Evolutionary conservation across 345 rosid genomes (phyloP), one percentile per base, ranked within the genome.

Genomic region (Arabis alpina): DNA sequence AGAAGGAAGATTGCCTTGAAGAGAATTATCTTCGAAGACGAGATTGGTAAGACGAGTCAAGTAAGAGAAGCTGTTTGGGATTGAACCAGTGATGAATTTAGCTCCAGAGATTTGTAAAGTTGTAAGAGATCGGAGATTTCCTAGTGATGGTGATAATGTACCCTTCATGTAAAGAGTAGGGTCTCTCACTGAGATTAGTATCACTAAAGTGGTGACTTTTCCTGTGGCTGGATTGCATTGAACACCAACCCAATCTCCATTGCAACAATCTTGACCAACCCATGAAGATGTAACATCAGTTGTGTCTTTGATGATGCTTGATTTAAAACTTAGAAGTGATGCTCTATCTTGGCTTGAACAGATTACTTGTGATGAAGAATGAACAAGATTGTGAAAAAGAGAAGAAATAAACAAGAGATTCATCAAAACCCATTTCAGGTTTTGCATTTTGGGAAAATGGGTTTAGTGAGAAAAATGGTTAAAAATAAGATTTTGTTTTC

Each of bases 181-280:
- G 36, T 85, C 96, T 43, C 76, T 82, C 0, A 62, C 79, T 0
- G 91, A 67, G 27, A 79, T 78, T 77, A 66, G 87, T 64, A 93
- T 64, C 37, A 77, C 80, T 80, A 93, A 73, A 5, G 28, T 24
- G 53, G 86, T 81, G 73, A 93, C 96, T 72, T 86, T 82, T 11
- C 97, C 97, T 0, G 91, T 85, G 16, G 80, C 82, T 1, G 83
- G 76, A 68, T 85, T 79, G 66, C 98, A 93, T 68, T 76, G 79
- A 63, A 93, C 90, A 52, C 97, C 98, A 67, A 86, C 97, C 98
- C 98, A 93, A 27, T 87, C 96, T 56, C 91, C 96, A 47, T 80
- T 77, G 30, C 96, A 89, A 81, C 97, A 93, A 41, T 87, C 88
- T 53, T 59, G 76, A 24, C 97, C 94, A 1, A 75, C 73, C 97